Percentiles rank a stretch among this genome's conserved stretches.
Evolutionary conservation across 768 basidiomycete genomes (phyloP).

Genomic region (Leccinum uliginosum): DNA sequence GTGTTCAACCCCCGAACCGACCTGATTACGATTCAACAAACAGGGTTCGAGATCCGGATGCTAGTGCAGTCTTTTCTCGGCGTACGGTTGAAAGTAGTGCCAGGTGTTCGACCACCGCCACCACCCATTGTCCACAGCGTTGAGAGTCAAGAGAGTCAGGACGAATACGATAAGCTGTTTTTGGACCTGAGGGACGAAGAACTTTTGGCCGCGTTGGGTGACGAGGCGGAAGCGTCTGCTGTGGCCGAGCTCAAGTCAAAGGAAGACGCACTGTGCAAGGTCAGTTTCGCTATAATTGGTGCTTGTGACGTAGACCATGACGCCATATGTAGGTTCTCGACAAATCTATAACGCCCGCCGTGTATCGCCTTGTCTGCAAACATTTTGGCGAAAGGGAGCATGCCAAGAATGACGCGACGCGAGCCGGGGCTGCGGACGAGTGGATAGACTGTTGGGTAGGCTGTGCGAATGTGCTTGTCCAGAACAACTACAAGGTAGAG

Average conservation of each 20-base stretch:
- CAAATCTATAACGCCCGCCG: slow-evolving; percentile 43
- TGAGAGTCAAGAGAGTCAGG: slow-evolving; percentile 71
- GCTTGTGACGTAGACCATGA: background rate
- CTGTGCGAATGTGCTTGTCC: slow-evolving; percentile 58
- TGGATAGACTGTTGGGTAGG: slow-evolving; percentile 75
- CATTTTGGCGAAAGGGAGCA: slow-evolving; percentile 36
- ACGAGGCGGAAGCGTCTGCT: slow-evolving; percentile 21
- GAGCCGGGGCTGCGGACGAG: slow-evolving; percentile 39
- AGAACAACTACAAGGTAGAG: slow-evolving; percentile 42
- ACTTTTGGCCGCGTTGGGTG: slow-evolving; percentile 50
- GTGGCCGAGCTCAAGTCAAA: slow-evolving; percentile 33
- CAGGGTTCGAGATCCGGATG: slow-evolving; percentile 51
- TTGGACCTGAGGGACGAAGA: slow-evolving; percentile 61
- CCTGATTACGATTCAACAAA: slow-evolving; percentile 36
- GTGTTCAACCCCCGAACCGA: slow-evolving; percentile 46
- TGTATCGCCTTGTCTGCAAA: slow-evolving; percentile 53
- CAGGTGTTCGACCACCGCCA: slow-evolving; percentile 33
- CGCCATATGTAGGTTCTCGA: slow-evolving; percentile 44
- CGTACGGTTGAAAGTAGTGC: slow-evolving; percentile 46
- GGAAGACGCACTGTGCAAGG: slow-evolving; percentile 50
- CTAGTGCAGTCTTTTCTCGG: slow-evolving; percentile 61
- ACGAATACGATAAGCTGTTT: slow-evolving; percentile 60
- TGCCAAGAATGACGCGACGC: slow-evolving; percentile 15
- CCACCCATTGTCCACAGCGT: slow-evolving; percentile 23
- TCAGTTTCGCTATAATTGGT: slow-evolving; percentile 23